Evolutionary conservation across 2,329 filamentous ascomycete species (phyloP).

Genomic region (Fusarium robinianum): DNA sequence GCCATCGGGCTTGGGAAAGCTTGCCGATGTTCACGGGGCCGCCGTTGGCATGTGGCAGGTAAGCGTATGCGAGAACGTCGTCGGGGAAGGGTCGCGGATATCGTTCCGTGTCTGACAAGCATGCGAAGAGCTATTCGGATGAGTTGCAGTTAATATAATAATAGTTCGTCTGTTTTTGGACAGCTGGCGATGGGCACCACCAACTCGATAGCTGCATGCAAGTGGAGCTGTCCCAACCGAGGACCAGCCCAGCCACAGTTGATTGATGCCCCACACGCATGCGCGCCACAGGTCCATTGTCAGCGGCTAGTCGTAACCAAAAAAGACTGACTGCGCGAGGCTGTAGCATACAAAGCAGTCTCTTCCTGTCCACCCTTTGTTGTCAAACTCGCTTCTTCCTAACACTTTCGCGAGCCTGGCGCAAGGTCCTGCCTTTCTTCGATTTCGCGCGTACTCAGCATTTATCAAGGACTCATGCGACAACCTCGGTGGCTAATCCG

Average conservation of each 20-base stretch:
- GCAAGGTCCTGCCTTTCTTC: not conserved
- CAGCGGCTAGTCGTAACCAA: no score
- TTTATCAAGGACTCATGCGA: slow-evolving; percentile 11
- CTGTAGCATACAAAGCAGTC: slow-evolving; percentile 12
- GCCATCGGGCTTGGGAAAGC: slow-evolving; percentile 38
- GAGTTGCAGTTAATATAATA: slow-evolving; percentile 4
- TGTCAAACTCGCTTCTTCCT: no score
- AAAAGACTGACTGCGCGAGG: no score
- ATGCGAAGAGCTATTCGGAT: slow-evolving; percentile 21
- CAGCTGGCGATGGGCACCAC: slow-evolving; percentile 26
- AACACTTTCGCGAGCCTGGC: not conserved
- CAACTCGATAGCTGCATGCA: slow-evolving; percentile 31
- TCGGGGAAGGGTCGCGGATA: not conserved
- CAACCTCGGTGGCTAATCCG: not conserved
- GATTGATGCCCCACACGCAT: not conserved
- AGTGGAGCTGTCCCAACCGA: not conserved
- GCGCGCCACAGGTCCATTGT: slow-evolving; percentile 11
- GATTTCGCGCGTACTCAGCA: not conserved
- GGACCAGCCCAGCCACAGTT: slow-evolving; percentile 2
- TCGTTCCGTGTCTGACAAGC: slow-evolving; percentile 3
- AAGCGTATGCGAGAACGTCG: not conserved
- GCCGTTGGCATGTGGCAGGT: slow-evolving; percentile 12
- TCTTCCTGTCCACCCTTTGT: not conserved
- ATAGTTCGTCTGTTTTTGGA: slow-evolving; percentile 19
- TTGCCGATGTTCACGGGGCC: slow-evolving; percentile 21